Conservation (phyloP, 2,329 filamentous ascomycete species). For the Stachybotrys elegans region DNA sequence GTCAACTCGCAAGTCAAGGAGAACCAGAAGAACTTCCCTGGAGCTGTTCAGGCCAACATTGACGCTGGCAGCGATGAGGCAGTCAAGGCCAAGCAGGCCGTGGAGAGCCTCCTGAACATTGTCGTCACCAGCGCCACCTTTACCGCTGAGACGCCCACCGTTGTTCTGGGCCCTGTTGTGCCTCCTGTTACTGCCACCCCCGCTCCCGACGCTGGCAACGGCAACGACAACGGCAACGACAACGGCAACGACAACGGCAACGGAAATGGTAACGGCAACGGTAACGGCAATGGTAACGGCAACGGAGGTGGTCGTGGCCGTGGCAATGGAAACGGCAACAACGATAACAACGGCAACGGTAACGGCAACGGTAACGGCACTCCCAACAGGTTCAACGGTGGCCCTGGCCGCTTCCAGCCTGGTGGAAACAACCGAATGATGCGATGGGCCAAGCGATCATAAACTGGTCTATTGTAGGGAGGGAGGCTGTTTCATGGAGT, state of each 20-base stretch:
- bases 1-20: conserved; percentile 43
- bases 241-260: conserved; percentile 4
- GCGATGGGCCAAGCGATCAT: conserved; percentile 11
- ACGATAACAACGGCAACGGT: conserved; percentile 1
- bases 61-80: conserved; percentile 27
- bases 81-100: conserved; percentile 28
- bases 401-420: too few relatives aligned
- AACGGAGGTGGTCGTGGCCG: conserved; percentile 4
- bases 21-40: conserved; percentile 45
- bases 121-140: conserved; percentile 21
- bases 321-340: conserved; percentile 7
- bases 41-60: conserved; percentile 35
- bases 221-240: conserved; percentile 5
- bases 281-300: conserved; percentile 4
- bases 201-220: conserved; percentile 9
- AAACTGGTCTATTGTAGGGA: too few relatives aligned
- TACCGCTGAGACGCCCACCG: conserved; percentile 26
- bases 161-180: conserved; percentile 11
- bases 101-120: conserved; percentile 29
- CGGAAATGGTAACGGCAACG: conserved; percentile 10
- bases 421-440: conserved; percentile 6
- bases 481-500: too few relatives aligned
- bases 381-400: too few relatives aligned
- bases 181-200: background rate
- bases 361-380: conserved; percentile 1